Base-by-base conservation (phyloP, 169 alveolate species). In the Cystoisospora suis region DNA sequence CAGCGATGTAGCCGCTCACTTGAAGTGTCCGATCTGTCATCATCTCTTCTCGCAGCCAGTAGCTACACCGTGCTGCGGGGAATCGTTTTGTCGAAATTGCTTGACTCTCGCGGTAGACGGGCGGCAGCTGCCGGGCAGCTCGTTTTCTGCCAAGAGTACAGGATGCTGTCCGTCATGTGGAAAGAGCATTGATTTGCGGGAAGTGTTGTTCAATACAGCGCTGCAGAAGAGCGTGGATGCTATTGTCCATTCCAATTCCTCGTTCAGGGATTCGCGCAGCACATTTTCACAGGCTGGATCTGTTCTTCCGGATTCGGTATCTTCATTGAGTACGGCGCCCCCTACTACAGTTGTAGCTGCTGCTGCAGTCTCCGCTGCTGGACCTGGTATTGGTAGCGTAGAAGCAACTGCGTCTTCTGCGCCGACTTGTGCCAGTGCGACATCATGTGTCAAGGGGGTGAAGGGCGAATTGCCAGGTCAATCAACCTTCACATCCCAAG, bases 31-130 rank as follows among this genome's bases (percentile, higher is more conserved):
- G 59, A 53, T 80, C 79, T 87, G 91, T 61, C 36, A 42, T 34
- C 38, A 65, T 0, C 81, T 87, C 44, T 87, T 87, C 86, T 56
- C 42, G 42, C 46, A 80, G 17, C 91, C 91, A 7, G 80, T 80
- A 38, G 40, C 53, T 40, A 87, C 91, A 0, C 91, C 91, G 36
- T 87, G 91, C 91, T 87, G 91, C 61, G 91, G 91, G 20, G 91
- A 87, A 77, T 72, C 86, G 1, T 87, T 69, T 56, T 87, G 91
- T 77, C 79, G 86, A 20, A 75, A 75, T 6, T 87, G 91, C 70
- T n/a, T 87, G 29, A 40, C 72, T n/a, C 86, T 49, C 32, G 79
- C 56, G 45, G 9, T 87, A 77, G 87, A 72, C 83, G 75, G 75
- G 5, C 59, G 83, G 5, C 3, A 6, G 9, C 44, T 72, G 17